Evolutionary conservation across 352 stramenopile species (phyloP).

Genomic region (Phytophthora cactorum): DNA sequence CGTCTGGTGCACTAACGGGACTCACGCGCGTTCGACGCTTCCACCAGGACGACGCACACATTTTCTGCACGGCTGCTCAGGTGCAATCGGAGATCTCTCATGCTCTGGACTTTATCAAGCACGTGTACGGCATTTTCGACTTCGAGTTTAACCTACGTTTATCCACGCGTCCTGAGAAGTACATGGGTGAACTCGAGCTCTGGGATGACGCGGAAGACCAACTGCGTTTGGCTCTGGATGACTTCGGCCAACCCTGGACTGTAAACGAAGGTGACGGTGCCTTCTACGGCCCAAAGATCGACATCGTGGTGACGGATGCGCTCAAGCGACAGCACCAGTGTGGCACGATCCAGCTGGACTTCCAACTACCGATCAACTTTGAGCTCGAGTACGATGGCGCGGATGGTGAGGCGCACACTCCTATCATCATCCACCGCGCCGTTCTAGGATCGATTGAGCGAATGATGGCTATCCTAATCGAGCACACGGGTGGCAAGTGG

Average conservation of each 20-base stretch:
- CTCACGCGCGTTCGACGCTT: conserved; percentile 98
- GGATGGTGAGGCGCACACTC: conserved; percentile 90
- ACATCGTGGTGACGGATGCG: conserved; percentile 97
- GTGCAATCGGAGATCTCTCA: conserved; percentile 96
- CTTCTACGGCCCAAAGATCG: conserved; percentile 98
- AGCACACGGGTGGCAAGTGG: conserved; percentile 97
- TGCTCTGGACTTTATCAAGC: conserved; percentile 94
- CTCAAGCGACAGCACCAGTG: conserved; percentile 97
- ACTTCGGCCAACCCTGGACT: conserved; percentile 75
- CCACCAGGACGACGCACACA: conserved; percentile 98
- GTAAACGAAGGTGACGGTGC: conserved; percentile 96
- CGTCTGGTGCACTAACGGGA: conserved; percentile 95
- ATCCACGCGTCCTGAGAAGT: conserved; percentile 95
- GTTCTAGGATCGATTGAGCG: conserved; percentile 98
- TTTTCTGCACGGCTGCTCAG: conserved; percentile 97
- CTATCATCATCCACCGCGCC: conserved; percentile 98
- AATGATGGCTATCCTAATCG: conserved; percentile 98
- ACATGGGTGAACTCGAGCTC: conserved; percentile 93
- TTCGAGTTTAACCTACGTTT: conserved; percentile 95
- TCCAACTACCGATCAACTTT: conserved; percentile 98
- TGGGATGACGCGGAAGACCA: conserved; percentile 93
- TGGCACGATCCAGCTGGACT: conserved; percentile 98
- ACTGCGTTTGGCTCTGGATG: conserved; percentile 64
- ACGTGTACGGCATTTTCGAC: conserved; percentile 95
- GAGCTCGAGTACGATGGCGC: conserved; percentile 92